phyloP scores from a whole-genome alignment of 2,329 filamentous ascomycete genomes.

The Trichoderma harzianum region DNA sequence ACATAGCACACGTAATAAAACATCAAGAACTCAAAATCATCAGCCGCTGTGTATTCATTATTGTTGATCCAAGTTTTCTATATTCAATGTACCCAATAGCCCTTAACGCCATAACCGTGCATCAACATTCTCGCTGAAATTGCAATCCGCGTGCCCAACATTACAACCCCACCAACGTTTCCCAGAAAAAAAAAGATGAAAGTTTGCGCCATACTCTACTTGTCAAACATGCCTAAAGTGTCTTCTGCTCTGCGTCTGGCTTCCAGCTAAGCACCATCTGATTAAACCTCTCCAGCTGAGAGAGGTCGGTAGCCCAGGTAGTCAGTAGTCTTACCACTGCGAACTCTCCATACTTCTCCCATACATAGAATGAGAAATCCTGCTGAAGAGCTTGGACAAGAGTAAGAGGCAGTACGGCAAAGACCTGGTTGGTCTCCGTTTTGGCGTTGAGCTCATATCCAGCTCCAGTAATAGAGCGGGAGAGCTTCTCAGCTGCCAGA shows the following conservation, averaged over 20 bases:
- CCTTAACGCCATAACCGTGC: conserved; percentile 4
- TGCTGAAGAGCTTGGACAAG: conserved; percentile 41
- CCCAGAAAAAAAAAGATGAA: background rate
- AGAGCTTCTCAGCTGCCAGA: conserved; percentile 41
- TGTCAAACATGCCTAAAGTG: background rate
- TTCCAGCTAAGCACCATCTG: conserved; percentile 27
- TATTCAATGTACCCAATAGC: background rate
- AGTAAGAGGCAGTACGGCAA: conserved; percentile 40
- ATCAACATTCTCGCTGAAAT: conserved; percentile 1
- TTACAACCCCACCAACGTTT: background rate
- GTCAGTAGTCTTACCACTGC: conserved; percentile 46
- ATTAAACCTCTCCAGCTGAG: conserved; percentile 40
- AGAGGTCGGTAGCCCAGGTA: conserved; percentile 47
- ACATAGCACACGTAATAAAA: background rate
- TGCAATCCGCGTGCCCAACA: background rate
- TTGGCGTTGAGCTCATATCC: conserved; percentile 42
- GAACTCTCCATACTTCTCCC: conserved; percentile 41
- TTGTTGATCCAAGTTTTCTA: background rate
- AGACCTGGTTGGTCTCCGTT: conserved; percentile 52
- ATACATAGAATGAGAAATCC: conserved; percentile 45
- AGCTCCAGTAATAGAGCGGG: conserved; percentile 38
- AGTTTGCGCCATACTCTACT: background rate
- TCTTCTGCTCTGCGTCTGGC: background rate
- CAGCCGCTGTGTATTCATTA: background rate
- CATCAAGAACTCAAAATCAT: background rate